These are phyloP conservation scores for Setaria viridis DNA, from an alignment of 202 grass and related monocot species.

Conservation along the genomic window DNA sequence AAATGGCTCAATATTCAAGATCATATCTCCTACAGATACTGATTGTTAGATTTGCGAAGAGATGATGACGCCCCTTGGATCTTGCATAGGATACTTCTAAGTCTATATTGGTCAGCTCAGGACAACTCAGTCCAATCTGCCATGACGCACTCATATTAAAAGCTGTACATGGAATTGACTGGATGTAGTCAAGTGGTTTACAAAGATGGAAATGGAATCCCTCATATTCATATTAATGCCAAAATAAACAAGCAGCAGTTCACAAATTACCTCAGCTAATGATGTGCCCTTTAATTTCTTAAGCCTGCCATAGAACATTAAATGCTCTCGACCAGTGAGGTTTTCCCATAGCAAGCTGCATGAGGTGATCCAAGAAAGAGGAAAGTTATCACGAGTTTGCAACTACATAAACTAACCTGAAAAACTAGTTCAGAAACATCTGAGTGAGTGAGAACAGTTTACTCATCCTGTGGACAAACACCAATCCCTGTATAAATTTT, in stretches of 20 bases:
- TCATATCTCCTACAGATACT: background rate
- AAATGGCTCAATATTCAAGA: background rate
- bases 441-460: constrained; percentile 18
- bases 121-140: constrained; percentile 22
- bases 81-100: background rate
- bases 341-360: constrained; percentile 84
- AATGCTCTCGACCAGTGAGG: constrained; percentile 74
- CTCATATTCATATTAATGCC: background rate
- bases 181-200: constrained; percentile 15
- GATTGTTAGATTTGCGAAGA: background rate
- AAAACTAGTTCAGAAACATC: constrained; percentile 20
- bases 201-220: background rate
- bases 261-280: constrained; percentile 56
- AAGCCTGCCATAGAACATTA: constrained; percentile 81
- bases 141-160: background rate
- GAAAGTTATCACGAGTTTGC: background rate
- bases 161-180: background rate
- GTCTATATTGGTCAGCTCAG: background rate
- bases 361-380: background rate
- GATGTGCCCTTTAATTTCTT: constrained; percentile 63
- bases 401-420: background rate
- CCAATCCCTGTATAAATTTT: constrained; percentile 72
- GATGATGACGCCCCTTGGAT: background rate
- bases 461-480: constrained; percentile 89
- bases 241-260: background rate